These are phyloP conservation scores for Oenanthe javanica DNA, from an alignment of 140 eudicot genomes.

Conservation along the genomic window DNA sequence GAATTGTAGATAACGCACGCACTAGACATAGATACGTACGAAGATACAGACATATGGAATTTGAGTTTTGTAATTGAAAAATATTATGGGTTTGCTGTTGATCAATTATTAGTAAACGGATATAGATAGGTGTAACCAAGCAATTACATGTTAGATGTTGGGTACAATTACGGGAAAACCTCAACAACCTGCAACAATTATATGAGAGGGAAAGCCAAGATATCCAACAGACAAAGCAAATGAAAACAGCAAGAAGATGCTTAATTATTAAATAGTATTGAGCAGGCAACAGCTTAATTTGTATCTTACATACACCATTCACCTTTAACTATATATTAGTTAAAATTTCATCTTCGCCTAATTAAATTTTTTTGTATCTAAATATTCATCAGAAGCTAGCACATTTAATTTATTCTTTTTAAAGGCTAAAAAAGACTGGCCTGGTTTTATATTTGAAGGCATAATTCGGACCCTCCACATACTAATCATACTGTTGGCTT, in stretches of 20 bases:
- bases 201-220: neutral
- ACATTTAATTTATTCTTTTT: neutral
- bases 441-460: neutral
- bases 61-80: neutral
- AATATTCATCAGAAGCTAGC: no score
- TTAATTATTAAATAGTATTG: neutral
- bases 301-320: neutral
- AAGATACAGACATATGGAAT: neutral
- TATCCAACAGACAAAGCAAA: constrained; percentile 2
- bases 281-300: neutral
- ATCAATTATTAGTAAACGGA: constrained; percentile 3
- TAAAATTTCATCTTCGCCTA: neutral
- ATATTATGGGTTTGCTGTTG: neutral
- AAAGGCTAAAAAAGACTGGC: neutral
- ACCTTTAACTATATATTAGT: neutral
- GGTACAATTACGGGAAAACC: constrained; percentile 9
- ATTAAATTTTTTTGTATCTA: no score
- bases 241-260: neutral
- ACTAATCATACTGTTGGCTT: constrained; percentile 6
- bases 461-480: constrained; percentile 10
- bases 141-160: constrained; percentile 11
- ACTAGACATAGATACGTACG: neutral
- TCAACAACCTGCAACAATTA: neutral
- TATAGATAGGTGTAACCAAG: neutral
- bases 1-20: neutral